Conservation (phyloP, 352 stramenopile species). For the Globisporangium echinulatum region DNA sequence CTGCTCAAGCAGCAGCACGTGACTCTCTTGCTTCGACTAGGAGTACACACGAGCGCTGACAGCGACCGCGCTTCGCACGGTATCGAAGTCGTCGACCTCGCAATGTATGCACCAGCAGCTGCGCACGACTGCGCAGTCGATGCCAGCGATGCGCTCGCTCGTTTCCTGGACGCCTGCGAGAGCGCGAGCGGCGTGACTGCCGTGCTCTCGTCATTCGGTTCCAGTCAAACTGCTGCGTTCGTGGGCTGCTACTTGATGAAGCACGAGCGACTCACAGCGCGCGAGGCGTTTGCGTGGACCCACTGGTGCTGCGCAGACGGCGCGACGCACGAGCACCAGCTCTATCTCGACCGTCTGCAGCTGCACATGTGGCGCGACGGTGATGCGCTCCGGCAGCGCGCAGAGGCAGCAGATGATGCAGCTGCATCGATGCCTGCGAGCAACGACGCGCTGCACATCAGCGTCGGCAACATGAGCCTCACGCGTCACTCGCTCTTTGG, state of each 20-base stretch:
- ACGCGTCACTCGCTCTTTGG: conserved; percentile 48
- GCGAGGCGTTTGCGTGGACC: conserved; percentile 94
- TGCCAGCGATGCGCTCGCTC: conserved; percentile 40
- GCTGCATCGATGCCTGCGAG: neutral
- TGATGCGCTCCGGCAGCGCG: conserved; percentile 23
- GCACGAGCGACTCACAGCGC: conserved; percentile 91
- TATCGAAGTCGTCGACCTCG: conserved; percentile 90
- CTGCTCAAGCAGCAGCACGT: conserved; percentile 62
- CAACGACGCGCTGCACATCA: conserved; percentile 28
- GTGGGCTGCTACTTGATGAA: conserved; percentile 99
- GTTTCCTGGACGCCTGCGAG: conserved; percentile 90
- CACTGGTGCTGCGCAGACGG: conserved; percentile 89
- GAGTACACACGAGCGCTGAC: conserved; percentile 88
- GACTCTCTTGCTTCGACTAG: conserved; percentile 86
- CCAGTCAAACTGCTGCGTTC: conserved; percentile 91
- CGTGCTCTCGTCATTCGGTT: conserved; percentile 49
- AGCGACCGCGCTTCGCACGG: conserved; percentile 68
- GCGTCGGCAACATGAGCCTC: conserved; percentile 58
- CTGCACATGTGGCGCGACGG: conserved; percentile 61
- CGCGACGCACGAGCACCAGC: conserved; percentile 80
- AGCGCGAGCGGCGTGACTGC: conserved; percentile 40
- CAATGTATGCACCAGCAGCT: conserved; percentile 36
- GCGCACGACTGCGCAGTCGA: conserved; percentile 43
- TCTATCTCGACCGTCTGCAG: conserved; percentile 89
- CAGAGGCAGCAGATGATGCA: neutral